Evolutionary conservation across 2,329 filamentous ascomycete species (phyloP).

Genomic region (Fusarium nodosum): DNA sequence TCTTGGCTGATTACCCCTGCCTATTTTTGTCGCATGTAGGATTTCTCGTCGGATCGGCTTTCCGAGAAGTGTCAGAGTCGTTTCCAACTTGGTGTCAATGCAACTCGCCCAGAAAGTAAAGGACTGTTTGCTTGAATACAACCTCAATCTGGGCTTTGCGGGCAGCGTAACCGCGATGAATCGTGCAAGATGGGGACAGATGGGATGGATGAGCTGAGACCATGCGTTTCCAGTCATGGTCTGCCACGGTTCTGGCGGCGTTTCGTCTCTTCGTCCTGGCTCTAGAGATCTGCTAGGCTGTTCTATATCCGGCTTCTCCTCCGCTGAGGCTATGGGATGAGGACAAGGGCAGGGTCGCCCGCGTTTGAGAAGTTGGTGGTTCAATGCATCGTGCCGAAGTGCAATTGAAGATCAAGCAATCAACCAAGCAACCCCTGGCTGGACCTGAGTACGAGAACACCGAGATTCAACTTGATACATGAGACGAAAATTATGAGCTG

Average conservation of each 20-base stretch:
- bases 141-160: conserved; percentile 23
- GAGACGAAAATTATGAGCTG: conserved; percentile 47
- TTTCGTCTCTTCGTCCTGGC: conserved; percentile 42
- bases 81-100: conserved; percentile 33
- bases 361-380: conserved; percentile 44
- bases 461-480: conserved; percentile 40
- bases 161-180: conserved; percentile 31
- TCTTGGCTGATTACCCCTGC: conserved; percentile 31
- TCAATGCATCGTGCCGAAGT: conserved; percentile 18
- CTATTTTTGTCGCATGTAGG: conserved; percentile 27
- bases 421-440: conserved; percentile 22
- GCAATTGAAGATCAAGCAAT: conserved; percentile 20
- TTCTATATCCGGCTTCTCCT: conserved; percentile 42
- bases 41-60: conserved; percentile 40
- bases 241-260: conserved; percentile 43
- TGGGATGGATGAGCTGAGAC: conserved; percentile 16
- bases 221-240: conserved; percentile 37
- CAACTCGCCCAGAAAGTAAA: conserved; percentile 19
- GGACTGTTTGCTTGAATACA: conserved; percentile 6
- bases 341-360: conserved; percentile 21
- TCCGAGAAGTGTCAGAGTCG: conserved; percentile 40
- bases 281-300: conserved; percentile 26
- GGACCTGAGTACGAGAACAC: conserved; percentile 15
- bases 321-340: conserved; percentile 21
- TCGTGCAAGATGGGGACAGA: conserved; percentile 15